These are phyloP conservation scores for Canariomyces notabilis DNA, from an alignment of 2,329 filamentous ascomycete species.

Conservation along the genomic window DNA sequence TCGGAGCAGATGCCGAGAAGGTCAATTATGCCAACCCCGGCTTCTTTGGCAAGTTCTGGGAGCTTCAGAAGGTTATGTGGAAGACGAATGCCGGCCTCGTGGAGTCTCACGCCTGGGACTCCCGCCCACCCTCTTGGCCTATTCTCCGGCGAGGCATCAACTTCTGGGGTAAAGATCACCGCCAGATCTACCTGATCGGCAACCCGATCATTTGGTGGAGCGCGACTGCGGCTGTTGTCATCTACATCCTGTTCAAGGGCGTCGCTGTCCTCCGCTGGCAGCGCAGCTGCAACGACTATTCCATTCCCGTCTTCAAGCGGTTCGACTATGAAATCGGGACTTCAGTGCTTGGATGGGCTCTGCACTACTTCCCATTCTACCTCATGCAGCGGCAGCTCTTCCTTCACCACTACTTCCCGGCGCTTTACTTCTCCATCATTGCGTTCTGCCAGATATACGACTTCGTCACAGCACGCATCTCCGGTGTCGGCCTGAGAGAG, in stretches of 20 bases:
- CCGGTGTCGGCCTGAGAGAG: conserved; percentile 61
- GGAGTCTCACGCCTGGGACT: conserved; percentile 97
- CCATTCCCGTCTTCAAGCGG: conserved; percentile 77
- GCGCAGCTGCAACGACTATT: conserved; percentile 83
- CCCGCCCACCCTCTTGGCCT: conserved; percentile 88
- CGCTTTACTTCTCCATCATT: conserved; percentile 90
- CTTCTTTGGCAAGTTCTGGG: conserved; percentile 97
- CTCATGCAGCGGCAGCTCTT: conserved; percentile 98
- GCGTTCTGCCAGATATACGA: conserved; percentile 86
- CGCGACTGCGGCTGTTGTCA: conserved; percentile 68
- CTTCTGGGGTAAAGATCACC: conserved; percentile 94
- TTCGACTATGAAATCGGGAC: conserved; percentile 97
- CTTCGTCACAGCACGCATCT: conserved; percentile 70
- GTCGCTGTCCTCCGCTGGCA: conserved; percentile 90
- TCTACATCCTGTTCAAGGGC: conserved; percentile 82
- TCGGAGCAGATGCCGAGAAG: conserved; percentile 74
- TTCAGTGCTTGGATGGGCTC: conserved; percentile 86
- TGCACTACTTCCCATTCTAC: conserved; percentile 99
- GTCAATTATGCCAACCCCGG: conserved; percentile 94
- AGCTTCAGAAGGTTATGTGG: conserved; percentile 98
- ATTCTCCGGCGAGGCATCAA: conserved; percentile 92
- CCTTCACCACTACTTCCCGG: conserved; percentile 97
- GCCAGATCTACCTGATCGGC: conserved; percentile 93
- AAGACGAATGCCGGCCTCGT: conserved; percentile 93
- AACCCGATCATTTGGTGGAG: conserved; percentile 96